A percentile compares a stretch with the other conserved stretches of the same genome.
Evolutionary conservation across 1,284 basidiomycete species (phyloP).

Genomic region (Ganoderma lingzhi): DNA sequence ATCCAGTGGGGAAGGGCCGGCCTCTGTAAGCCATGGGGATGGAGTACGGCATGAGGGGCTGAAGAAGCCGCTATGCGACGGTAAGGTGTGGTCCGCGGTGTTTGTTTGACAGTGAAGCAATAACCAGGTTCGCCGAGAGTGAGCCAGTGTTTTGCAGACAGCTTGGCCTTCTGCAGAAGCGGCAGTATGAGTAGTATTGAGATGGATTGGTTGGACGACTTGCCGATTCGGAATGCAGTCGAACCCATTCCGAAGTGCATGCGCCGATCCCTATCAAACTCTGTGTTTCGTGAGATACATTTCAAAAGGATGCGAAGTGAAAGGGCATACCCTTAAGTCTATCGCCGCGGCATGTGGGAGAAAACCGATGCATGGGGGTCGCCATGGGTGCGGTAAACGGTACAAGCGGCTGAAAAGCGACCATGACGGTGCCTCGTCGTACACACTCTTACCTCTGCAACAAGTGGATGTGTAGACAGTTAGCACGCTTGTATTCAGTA

Average conservation of each 20-base stretch:
- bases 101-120: constrained; percentile 71
- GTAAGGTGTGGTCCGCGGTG: constrained; percentile 46
- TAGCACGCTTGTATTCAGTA: not conserved
- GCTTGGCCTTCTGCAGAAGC: constrained; percentile 45
- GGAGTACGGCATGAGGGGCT: constrained; percentile 8
- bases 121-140: not conserved
- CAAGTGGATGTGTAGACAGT: not conserved
- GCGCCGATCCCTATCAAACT: not conserved
- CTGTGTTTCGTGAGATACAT: constrained; percentile 24
- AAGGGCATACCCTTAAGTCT: constrained; percentile 43
- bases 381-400: constrained; percentile 47
- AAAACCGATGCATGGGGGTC: constrained; percentile 44
- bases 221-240: not conserved
- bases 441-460: constrained; percentile 22
- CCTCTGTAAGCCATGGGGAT: constrained; percentile 51
- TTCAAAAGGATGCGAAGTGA: not conserved
- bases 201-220: not conserved
- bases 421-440: constrained; percentile 42
- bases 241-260: not conserved
- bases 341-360: constrained; percentile 46
- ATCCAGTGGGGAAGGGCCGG: constrained; percentile 50
- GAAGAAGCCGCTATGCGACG: not conserved
- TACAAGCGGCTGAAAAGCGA: constrained; percentile 45
- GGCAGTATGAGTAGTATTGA: constrained; percentile 52
- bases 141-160: not conserved